Conservation (phyloP, 331 rosid species). For the Spiraea crenata region DNA sequence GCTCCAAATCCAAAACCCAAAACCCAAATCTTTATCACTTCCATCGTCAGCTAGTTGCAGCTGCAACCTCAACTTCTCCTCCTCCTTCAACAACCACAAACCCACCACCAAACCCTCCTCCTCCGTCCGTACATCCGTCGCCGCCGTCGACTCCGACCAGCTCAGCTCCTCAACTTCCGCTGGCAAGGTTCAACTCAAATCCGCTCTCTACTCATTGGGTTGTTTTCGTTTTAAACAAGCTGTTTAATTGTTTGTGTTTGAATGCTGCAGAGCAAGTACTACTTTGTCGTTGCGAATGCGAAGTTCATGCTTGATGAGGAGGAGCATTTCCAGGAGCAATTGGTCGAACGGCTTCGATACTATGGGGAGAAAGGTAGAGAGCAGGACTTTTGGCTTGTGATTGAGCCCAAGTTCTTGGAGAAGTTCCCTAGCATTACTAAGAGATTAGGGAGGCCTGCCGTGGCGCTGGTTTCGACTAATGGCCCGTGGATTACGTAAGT, state of each 20-base stretch:
- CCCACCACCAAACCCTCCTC: slow-evolving; percentile 11
- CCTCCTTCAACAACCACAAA: slow-evolving; percentile 20
- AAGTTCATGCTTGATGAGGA: slow-evolving; percentile 98
- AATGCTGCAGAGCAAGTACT: slow-evolving; percentile 57
- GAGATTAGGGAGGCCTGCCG: slow-evolving; percentile 81
- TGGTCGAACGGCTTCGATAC: slow-evolving; percentile 67
- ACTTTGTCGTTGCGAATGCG: slow-evolving; percentile 88
- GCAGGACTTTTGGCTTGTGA: slow-evolving; percentile 93
- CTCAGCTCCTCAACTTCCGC: slow-evolving; percentile 55
- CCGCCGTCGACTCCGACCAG: slow-evolving; percentile 73
- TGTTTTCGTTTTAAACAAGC: too few relatives aligned
- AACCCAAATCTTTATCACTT: slow-evolving; percentile 21
- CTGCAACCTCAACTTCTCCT: slow-evolving; percentile 22
- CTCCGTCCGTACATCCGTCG: slow-evolving; percentile 52
- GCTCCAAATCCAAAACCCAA: slow-evolving; percentile 35
- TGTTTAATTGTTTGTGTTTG: not conserved
- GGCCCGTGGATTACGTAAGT: slow-evolving; percentile 92
- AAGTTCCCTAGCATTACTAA: slow-evolving; percentile 75
- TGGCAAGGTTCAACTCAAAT: slow-evolving; percentile 42
- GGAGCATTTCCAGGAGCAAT: slow-evolving; percentile 85
- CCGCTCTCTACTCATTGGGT: too few relatives aligned
- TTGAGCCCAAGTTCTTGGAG: slow-evolving; percentile 95
- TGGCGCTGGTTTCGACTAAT: slow-evolving; percentile 92
- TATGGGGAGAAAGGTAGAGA: slow-evolving; percentile 64
- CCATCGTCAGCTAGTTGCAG: slow-evolving; percentile 22